phyloP scores from a whole-genome alignment of 345 rosid species.

The Gossypium stocksii region DNA sequence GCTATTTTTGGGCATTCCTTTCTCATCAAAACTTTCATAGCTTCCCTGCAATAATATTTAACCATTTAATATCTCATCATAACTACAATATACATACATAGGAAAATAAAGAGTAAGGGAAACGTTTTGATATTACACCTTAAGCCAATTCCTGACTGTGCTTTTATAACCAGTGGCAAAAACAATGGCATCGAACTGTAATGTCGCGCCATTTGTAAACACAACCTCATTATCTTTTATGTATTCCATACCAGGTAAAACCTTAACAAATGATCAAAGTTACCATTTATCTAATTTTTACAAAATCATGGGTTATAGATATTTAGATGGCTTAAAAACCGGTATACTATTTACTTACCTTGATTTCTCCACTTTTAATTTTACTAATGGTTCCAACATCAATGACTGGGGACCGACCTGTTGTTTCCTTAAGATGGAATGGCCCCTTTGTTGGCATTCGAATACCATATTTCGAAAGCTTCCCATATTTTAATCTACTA shows the following conservation, averaged over 20 bases:
- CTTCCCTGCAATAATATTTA: neutral
- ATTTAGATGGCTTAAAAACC: neutral
- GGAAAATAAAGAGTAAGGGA: too few relatives aligned
- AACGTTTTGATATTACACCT: neutral
- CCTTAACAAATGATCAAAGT: neutral
- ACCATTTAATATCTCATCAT: neutral
- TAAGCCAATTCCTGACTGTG: neutral
- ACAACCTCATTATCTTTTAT: neutral
- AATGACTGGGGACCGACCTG: constrained; percentile 18
- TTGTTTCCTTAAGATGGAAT: neutral
- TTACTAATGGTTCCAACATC: constrained; percentile 18
- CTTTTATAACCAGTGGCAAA: constrained; percentile 19
- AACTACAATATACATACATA: too few relatives aligned
- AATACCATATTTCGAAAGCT: constrained; percentile 19
- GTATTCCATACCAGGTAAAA: neutral
- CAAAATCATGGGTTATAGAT: neutral
- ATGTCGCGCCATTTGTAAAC: neutral
- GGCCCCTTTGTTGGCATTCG: constrained; percentile 8
- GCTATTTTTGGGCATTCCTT: constrained; percentile 12
- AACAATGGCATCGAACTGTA: constrained; percentile 1
- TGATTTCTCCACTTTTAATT: constrained; percentile 14
- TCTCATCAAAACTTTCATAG: neutral
- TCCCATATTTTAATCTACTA: constrained; percentile 18
- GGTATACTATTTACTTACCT: neutral
- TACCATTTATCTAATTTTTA: neutral